Base-by-base conservation (phyloP, 2,329 filamentous ascomycete species). In the Colletotrichum lentis region DNA sequence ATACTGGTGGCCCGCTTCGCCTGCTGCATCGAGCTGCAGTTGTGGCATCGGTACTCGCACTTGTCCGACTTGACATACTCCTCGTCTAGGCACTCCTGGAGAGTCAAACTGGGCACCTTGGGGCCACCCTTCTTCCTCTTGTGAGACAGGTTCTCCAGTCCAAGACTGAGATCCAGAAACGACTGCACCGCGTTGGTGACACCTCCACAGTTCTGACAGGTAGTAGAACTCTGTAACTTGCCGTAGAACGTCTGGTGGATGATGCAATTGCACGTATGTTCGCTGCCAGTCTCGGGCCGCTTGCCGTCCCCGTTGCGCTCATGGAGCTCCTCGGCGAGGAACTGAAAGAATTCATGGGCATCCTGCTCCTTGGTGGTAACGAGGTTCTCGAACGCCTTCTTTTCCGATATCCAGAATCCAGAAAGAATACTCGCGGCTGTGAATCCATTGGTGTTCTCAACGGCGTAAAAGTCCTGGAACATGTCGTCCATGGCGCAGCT, bases 341-440 rank as follows among this genome's bases (percentile, higher is more conserved):
- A 97, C 76, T 97, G 94, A 78, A 97, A 96, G 80, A 97, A 98
- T 77, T 98, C 95, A 76, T 98, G 95, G 0, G 95, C 95, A 76
- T 98, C 95, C 81, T 98, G 95, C 79, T 98, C 95, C 74, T 94
- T 93, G 74, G 96, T 97, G 12, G 94, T 96, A 1, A 95, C 93
- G 24, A 94, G 84, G 69, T 91, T 89, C 79, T 92, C 87, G 69
- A 90, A 90, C 0, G 87, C 86, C 77, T 86, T 88, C 81, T 86
- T 89, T 77, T 93, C 91, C 5, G 91, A 93, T 73, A 94, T 92
- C 94, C 94, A 97, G 75, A 94, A 94, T 12, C 91, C 93, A 65
- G 94, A 90, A 52, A 98, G 85, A 75, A 98, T 93, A 74, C 93
- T 94, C 10, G 96, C 91, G 1, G 94, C 93, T 1, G 94, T 95